A percentile compares a stretch with the other conserved stretches of the same genome.
Conservation (phyloP, 129 eudicot genomes). For the Apium graveolens region DNA sequence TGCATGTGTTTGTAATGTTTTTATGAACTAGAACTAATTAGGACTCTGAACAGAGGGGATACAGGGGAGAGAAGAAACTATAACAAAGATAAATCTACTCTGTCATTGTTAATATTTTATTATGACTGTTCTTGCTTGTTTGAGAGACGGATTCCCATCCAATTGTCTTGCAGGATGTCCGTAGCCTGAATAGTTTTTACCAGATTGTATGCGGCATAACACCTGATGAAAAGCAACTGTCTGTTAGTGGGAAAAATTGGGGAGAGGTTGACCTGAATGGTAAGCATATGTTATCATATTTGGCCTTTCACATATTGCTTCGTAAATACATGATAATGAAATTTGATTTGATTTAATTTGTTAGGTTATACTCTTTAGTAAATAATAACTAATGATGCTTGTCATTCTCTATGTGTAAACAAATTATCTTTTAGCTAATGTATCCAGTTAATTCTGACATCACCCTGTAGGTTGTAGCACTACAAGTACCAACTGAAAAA, state of each 20-base stretch:
- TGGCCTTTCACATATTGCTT: constrained; percentile 1
- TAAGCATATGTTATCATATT: constrained; percentile 19
- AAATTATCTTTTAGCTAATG: neutral
- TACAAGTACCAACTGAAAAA: too few species aligned
- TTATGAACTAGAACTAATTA: too few species aligned
- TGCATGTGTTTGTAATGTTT: too few species aligned
- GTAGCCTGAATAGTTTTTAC: constrained; percentile 66
- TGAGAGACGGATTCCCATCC: neutral
- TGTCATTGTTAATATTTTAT: neutral
- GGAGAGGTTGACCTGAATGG: constrained; percentile 94
- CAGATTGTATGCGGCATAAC: constrained; percentile 52
- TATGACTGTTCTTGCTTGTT: neutral
- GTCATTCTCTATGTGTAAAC: neutral
- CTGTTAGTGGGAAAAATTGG: constrained; percentile 90
- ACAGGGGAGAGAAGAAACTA: neutral
- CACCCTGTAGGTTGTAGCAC: too few species aligned
- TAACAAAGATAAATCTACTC: neutral
- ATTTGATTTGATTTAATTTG: neutral
- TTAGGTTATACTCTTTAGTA: neutral
- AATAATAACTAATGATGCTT: too few species aligned
- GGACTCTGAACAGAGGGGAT: neutral
- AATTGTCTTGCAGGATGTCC: constrained; percentile 64
- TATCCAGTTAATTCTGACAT: neutral
- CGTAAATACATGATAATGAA: neutral
- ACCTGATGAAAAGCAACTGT: constrained; percentile 86